Base-by-base conservation (phyloP, 768 basidiomycete species). In the Punctularia strigosozonata region DNA sequence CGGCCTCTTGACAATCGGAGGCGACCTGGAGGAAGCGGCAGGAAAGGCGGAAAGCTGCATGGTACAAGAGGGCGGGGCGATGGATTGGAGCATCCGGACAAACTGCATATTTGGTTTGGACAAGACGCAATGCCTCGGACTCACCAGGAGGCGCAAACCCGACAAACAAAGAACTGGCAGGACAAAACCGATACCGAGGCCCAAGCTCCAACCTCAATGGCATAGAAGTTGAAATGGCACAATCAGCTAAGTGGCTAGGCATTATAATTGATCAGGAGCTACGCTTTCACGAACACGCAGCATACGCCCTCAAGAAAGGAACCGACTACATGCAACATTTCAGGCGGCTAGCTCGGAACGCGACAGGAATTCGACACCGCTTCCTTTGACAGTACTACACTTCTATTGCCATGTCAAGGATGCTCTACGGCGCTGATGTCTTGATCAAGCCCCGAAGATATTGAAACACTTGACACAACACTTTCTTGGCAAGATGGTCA, bases 391-490 rank as follows among this genome's bases (percentile, higher is more conserved):
- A 41, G 2, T 33, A 55, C 0, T 56, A 55, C 37, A 38, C 43
- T 0, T 31, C 42, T 0, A 40, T 52, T 0, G 55, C 48, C 0
- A 35, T 57, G 0, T 58, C 56, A 0, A 42, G 43, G 13, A 50
- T 57, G 36, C 12, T 46, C 0, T 58, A 59, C 26, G 52, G 39
- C 0, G 50, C 43, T 0, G 45, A 53, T 8, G 25, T 52, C 0
- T 55, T 48, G 43, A n/a, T n/a, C n/a, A n/a, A n/a, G n/a, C n/a
- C n/a, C n/a, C n/a, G n/a, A n/a, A n/a, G n/a, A n/a, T n/a, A n/a
- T n/a, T n/a, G n/a, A n/a, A n/a, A n/a, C n/a, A n/a, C n/a, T n/a
- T n/a, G n/a, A n/a, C n/a, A n/a, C n/a, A n/a, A n/a, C n/a, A n/a
- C n/a, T n/a, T n/a, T n/a, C n/a, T n/a, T n/a, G n/a, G n/a, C n/a